Evolutionary conservation across 306 rosid species (phyloP).

Genomic region (Notholithocarpus densiflorus): DNA sequence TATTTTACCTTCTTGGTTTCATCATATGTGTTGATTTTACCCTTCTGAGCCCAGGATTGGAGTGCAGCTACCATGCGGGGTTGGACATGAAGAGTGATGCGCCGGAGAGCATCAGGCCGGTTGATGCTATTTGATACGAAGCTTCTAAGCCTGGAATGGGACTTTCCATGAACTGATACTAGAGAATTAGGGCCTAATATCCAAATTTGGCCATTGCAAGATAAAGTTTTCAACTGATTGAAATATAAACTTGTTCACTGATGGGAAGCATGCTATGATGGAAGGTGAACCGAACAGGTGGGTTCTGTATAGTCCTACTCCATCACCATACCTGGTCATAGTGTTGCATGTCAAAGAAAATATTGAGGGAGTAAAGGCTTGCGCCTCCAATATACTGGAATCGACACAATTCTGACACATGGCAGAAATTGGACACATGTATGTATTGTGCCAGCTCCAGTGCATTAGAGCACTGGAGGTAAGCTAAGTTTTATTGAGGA

Average conservation of each 20-base stretch:
- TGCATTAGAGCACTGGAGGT: too few relatives aligned
- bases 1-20: conserved; percentile 1
- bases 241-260: conserved; percentile 17
- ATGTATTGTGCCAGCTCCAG: too few relatives aligned
- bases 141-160: conserved; percentile 19
- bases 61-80: conserved; percentile 6
- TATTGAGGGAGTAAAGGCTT: too few relatives aligned
- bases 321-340: conserved; percentile 30
- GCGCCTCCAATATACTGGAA: too few relatives aligned
- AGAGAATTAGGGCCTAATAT: conserved; percentile 18
- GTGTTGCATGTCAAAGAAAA: neutral
- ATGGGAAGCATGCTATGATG: conserved; percentile 31
- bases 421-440: too few relatives aligned
- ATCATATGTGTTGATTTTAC: conserved; percentile 9
- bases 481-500: too few relatives aligned
- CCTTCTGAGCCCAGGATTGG: conserved; percentile 20
- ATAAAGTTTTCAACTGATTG: conserved; percentile 6
- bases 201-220: conserved; percentile 7
- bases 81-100: conserved; percentile 18
- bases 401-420: too few relatives aligned
- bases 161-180: conserved; percentile 21
- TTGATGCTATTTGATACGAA: conserved; percentile 8
- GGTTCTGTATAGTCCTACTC: conserved; percentile 28
- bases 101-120: conserved; percentile 14
- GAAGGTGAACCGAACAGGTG: conserved; percentile 29